A percentile compares a stretch with the other conserved stretches of the same genome.
These are phyloP conservation scores for Aspergillus pseudoterreus DNA, from an alignment of 2,329 filamentous ascomycete genomes.

Conservation along the genomic window DNA sequence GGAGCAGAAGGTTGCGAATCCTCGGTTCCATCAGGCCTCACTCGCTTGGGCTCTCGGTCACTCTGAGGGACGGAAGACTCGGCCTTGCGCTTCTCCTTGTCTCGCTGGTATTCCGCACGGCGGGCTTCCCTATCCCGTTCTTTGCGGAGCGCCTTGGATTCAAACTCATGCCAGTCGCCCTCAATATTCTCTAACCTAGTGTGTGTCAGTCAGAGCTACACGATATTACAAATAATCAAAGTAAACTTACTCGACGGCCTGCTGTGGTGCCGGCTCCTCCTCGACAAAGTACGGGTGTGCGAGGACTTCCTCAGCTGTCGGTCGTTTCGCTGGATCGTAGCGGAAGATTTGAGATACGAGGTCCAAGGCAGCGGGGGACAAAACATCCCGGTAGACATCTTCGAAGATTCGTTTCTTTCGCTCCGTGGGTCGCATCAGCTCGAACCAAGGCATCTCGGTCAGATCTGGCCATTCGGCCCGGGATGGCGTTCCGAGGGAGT, in stretches of 20 bases:
- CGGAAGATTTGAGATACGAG: constrained; percentile 79
- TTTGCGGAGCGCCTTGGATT: constrained; percentile 89
- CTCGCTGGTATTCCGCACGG: constrained; percentile 43
- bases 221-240: constrained; percentile 3
- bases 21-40: constrained; percentile 28
- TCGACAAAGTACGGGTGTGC: constrained; percentile 82
- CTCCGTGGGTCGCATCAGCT: constrained; percentile 76
- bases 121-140: constrained; percentile 67
- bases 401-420: constrained; percentile 72
- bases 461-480: constrained; percentile 82
- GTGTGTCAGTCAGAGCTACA: not conserved
- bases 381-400: constrained; percentile 72
- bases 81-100: constrained; percentile 49
- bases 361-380: constrained; percentile 79
- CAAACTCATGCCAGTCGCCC: constrained; percentile 98
- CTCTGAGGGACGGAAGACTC: constrained; percentile 28
- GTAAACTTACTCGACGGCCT: constrained; percentile 71
- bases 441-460: constrained; percentile 95
- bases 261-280: constrained; percentile 72
- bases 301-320: constrained; percentile 78
- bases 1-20: constrained; percentile 5
- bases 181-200: constrained; percentile 70
- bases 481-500: constrained; percentile 82
- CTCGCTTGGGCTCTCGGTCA: constrained; percentile 41
- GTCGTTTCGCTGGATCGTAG: constrained; percentile 81